Conservation (phyloP, 2,329 filamentous ascomycete species). For the Teratosphaeria nubilosa region DNA sequence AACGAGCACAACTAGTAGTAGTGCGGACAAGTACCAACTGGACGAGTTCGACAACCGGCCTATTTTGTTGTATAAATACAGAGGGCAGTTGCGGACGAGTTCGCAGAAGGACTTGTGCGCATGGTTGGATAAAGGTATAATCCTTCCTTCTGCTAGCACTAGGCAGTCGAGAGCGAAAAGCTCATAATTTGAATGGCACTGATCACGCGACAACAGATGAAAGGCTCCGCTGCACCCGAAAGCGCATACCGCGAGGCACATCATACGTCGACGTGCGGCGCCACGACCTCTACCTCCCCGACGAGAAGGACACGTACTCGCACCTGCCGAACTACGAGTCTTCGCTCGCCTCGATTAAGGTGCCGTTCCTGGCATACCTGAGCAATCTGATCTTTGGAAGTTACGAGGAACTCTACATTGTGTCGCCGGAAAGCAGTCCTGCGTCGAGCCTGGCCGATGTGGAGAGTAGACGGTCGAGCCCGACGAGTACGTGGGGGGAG, state of each 20-base stretch:
- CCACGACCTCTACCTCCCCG: slow-evolving; percentile 35
- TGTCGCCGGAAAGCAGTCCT: slow-evolving; percentile 33
- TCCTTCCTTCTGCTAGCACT: not conserved
- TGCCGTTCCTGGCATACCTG: slow-evolving; percentile 36
- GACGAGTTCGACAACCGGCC: slow-evolving; percentile 33
- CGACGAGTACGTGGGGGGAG: slow-evolving; percentile 19
- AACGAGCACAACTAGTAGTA: slow-evolving; percentile 28
- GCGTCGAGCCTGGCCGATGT: slow-evolving; percentile 19
- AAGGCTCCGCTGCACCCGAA: slow-evolving; percentile 36
- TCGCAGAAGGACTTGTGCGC: slow-evolving; percentile 36
- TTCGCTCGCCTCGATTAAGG: slow-evolving; percentile 38
- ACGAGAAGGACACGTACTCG: slow-evolving; percentile 27
- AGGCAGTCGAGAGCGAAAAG: not conserved
- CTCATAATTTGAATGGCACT: not conserved
- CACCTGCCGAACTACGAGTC: slow-evolving; percentile 34
- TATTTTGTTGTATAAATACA: slow-evolving; percentile 38
- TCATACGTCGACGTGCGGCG: slow-evolving; percentile 37
- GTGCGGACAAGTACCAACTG: slow-evolving; percentile 31
- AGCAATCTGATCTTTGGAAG: slow-evolving; percentile 36
- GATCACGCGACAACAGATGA: slow-evolving; percentile 25
- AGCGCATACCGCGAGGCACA: slow-evolving; percentile 36
- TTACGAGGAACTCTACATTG: slow-evolving; percentile 41
- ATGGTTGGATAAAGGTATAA: slow-evolving; percentile 26
- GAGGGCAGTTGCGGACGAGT: slow-evolving; percentile 32
- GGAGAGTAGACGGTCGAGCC: slow-evolving; percentile 22